A percentile compares a stretch with the other conserved stretches of the same genome.
phyloP scores from a whole-genome alignment of 148 eudicot genomes.

The Fagopyrum esculentum region DNA sequence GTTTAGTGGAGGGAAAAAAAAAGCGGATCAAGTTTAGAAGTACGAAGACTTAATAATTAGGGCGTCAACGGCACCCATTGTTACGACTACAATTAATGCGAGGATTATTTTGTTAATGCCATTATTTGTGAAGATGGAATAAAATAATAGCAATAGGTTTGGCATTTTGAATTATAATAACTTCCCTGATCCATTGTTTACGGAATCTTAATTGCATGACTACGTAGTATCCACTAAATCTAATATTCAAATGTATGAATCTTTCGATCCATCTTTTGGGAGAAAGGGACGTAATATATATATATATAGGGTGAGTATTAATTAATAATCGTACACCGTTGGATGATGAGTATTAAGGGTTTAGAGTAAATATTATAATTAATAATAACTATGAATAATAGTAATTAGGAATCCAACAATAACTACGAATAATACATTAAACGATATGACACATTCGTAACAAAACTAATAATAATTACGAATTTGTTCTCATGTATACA shows the following conservation, averaged over 20 bases:
- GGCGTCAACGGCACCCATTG: constrained; percentile 7
- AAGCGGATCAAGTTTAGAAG: constrained; percentile 9
- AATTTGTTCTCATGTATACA: too few relatives aligned
- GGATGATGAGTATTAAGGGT: too few relatives aligned
- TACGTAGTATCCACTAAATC: constrained; percentile 8
- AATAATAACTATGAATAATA: too few relatives aligned
- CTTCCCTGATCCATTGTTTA: constrained; percentile 2
- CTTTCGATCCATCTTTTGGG: not conserved
- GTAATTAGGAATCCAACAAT: too few relatives aligned
- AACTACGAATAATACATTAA: too few relatives aligned
- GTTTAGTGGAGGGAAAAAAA: not conserved
- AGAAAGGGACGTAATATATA: not conserved
- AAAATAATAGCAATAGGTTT: not conserved
- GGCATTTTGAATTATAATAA: not conserved
- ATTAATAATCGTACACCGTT: too few relatives aligned
- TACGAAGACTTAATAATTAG: constrained; percentile 9
- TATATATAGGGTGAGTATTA: too few relatives aligned
- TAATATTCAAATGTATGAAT: not conserved
- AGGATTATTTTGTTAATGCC: not conserved
- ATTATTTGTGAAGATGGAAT: constrained; percentile 2
- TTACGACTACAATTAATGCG: not conserved
- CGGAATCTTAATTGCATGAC: constrained; percentile 5
- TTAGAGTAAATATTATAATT: too few relatives aligned
- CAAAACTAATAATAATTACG: too few relatives aligned
- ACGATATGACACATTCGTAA: too few relatives aligned